Base-by-base conservation (phyloP, 2,329 filamentous ascomycete genomes). In the Penicillium paneum region DNA sequence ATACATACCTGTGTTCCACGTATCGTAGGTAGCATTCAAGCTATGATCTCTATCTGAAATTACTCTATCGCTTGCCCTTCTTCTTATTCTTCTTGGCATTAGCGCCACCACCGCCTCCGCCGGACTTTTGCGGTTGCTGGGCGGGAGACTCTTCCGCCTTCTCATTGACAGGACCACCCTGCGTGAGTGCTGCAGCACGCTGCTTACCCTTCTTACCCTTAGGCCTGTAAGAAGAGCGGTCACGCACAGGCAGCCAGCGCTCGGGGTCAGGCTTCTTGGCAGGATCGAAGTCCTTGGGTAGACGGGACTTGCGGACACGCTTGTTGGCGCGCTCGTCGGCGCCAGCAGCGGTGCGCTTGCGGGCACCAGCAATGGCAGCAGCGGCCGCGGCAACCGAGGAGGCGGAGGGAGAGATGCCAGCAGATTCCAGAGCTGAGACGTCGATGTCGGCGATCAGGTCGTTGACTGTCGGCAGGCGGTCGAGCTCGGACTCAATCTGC, bases 191-290 rank as follows among this genome's bases (percentile, higher is more conserved):
- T 57, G 81, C 79, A 5, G 85, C 86, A 76, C 88, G 88, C 81
- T 91, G 88, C 81, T 91, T 93, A 52, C 90, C 90, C 81, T 96
- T 96, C 78, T 89, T 91, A 6, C 91, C 91, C 78, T 94, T 96
- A 8, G 92, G 91, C 44, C 89, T 81, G 74, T 96, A 99, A 38
- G 85, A 89, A 64, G 89, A 94, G 54, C 94, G 83, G 71, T 99
- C 94, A 49, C 89, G 86, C 66, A 97, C 79, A 12, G 94, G 93
- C 56, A 99, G 76, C 94, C 94, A 99, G 59, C 94, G 82, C 75
- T 99, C 94, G 0, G 91, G 87, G 72, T 99, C 94, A 32, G 90
- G 83, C 61, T 85, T 86, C 79, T 91, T 95, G 64, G 81, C 84
- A 49, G 89, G 83, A 55, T 91, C 89, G 53, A 74, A 78, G 52